Percentiles rank a stretch among this genome's conserved stretches.
These are phyloP conservation scores for Brettanomyces custersianus DNA, from an alignment of 805 yeast species.

Conservation along the genomic window DNA sequence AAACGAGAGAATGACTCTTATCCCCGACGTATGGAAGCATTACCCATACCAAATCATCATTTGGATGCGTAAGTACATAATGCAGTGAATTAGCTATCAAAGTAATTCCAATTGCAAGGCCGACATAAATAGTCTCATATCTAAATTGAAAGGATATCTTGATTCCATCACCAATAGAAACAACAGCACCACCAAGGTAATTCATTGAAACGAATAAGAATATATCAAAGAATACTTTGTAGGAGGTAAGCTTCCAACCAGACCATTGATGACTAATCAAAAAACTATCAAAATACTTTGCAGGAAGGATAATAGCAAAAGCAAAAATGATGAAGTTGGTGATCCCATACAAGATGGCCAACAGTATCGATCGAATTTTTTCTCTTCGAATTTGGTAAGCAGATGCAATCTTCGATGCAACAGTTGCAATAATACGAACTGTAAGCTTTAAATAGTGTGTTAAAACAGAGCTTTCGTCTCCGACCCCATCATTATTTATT, in stretches of 20 bases:
- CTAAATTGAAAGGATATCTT: conserved; percentile 1
- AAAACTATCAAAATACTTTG: not conserved
- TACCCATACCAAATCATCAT: not conserved
- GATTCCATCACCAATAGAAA: not conserved
- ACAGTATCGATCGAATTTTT: not conserved
- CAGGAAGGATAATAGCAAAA: conserved; percentile 1
- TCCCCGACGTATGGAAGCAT: not conserved
- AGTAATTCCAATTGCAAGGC: not conserved
- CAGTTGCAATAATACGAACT: no score
- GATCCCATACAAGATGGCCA: not conserved
- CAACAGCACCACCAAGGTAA: conserved; percentile 1
- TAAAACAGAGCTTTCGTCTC: not conserved
- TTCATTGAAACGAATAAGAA: conserved; percentile 1
- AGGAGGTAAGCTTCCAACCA: not conserved
- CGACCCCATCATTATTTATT: not conserved
- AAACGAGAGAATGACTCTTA: not conserved
- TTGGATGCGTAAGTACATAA: not conserved
- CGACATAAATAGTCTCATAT: not conserved
- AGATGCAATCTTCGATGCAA: no score
- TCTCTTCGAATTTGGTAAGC: no score
- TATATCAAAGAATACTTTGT: not conserved
- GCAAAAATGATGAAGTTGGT: not conserved
- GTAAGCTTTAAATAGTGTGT: no score
- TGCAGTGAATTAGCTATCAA: not conserved
- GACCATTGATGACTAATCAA: no score